Evolutionary conservation across 257 asterid species (phyloP), one percentile per base, ranked within the genome.

Genomic region (Solanum piurae): DNA sequence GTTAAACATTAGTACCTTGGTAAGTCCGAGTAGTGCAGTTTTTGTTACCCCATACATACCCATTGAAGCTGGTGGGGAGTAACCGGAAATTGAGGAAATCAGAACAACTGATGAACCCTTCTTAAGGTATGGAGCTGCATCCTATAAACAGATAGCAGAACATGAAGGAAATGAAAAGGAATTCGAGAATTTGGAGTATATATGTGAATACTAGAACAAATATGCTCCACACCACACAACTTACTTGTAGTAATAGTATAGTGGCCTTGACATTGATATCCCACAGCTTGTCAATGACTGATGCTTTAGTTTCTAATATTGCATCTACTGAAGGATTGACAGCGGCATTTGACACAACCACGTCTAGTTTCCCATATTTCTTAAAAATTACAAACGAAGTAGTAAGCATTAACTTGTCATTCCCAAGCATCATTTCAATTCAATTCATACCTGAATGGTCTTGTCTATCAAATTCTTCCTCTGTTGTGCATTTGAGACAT

Each of bases 21-120:
- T 96, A 87, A 96, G 98, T 66, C 99, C 99, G 66, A 96, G 92
- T 86, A 96, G 96, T 44, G 99, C 96, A 1, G 99, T 96, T 92
- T 96, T 96, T 84, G 98, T 94, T 87, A 95, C 99, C 36, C 98
- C 98, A 75, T 96, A 96, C 99, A 96, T 96, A 68, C 97, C 94
- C 94, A 96, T 85, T 46, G 92, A 46, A 86, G 87, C 92, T 87
- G 87, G 90, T 5, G 99, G 98, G 14, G 91, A 90, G 90, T 83
- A 96, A 83, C 89, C 98, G 75, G 96, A 89, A 62, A 95, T 88
- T 7, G 99, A 96, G 85, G 98, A 94, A 52, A 96, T 90, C 11
- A 95, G 89, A 87, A 96, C 88, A 60, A 95, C 93, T 12, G 98
- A 92, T 49, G 98, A 96, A 88, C 98, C 98, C 79, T 92, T 93